Evolutionary conservation across 1,284 basidiomycete species (phyloP), one percentile per base, ranked within the genome.

Genomic region (Sphagnurus paluster): DNA sequence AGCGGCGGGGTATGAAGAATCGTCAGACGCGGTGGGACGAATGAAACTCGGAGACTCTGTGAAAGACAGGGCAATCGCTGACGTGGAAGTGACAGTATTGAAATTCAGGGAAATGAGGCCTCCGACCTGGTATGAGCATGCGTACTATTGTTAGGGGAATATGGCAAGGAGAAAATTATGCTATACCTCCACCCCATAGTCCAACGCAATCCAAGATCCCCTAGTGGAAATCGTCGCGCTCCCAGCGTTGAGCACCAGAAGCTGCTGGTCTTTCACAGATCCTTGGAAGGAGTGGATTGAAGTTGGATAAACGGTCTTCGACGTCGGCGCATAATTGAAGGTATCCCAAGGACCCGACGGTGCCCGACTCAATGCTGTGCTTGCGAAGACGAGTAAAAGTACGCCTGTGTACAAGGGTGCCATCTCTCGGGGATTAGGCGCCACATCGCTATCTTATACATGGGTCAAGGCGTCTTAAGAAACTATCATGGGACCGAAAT

Each of bases 1-100:
- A 8, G 59, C 55, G 23, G 68, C 59, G 0, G 72, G 67, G 42
- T 58, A 68, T 1, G 71, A 67, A 0, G 74, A 76, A 49, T 77
- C 74, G 43, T 76, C 74, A 0, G 72, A 74, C 9, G 67, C 61
- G 4, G 58, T 58, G 2, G 72, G 69, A 7, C 70, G 66, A 26
- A 75, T 71, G 60, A 72, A 75, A 14, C 60, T 37, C 1, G 74
- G 67, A 0, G 74, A 76, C 53, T 77, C 75, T 3, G 72, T 71
- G 62, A 75, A 77, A 0, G 74, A 68, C 16, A 77, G 69, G 0
- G 71, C 59, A n/a, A 74, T 57, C 1, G 62, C 52, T 5, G 68
- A 60, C 4, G 57, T 51, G 1, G 63, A 51, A 5, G 61, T 51
- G n/a, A 61, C 40, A 7, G 56, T 48, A 20, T 62, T 56, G 39